Percentiles rank a stretch among this genome's conserved stretches.
Conservation (phyloP, 164 flowering plant genomes). For the Macadamia tetraphylla region DNA sequence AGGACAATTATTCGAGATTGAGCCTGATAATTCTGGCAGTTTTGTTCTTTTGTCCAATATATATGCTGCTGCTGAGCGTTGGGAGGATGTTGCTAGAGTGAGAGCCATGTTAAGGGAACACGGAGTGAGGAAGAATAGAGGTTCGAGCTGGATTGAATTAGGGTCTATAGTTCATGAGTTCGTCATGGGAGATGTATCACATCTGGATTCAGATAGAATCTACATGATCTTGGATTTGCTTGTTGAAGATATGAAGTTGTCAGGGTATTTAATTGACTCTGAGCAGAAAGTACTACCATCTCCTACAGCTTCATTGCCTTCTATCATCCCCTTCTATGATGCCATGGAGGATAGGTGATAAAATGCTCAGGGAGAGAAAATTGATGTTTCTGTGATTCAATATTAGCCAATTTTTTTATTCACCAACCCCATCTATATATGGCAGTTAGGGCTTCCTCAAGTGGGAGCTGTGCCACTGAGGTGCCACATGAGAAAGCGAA, state of each 20-base stretch:
- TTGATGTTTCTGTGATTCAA: not conserved
- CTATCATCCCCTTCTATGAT: not conserved
- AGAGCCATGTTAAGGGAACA: slow-evolving; percentile 32
- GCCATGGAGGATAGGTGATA: slow-evolving; percentile 10
- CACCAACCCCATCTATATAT: not conserved
- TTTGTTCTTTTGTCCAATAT: slow-evolving; percentile 32
- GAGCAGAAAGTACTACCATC: slow-evolving; percentile 8
- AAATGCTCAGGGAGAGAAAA: not conserved
- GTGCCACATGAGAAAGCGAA: not conserved
- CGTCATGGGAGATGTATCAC: slow-evolving; percentile 36
- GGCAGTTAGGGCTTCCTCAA: not conserved
- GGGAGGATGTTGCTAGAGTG: slow-evolving; percentile 37
- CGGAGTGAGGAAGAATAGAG: slow-evolving; percentile 31
- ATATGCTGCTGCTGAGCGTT: slow-evolving; percentile 31
- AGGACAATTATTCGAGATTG: slow-evolving; percentile 30
- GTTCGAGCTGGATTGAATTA: slow-evolving; percentile 41
- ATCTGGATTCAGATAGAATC: slow-evolving; percentile 21
- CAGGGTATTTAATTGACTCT: slow-evolving; percentile 8
- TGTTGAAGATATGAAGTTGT: slow-evolving; percentile 25
- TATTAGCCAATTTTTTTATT: not conserved
- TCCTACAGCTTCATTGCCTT: not conserved
- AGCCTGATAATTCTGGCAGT: slow-evolving; percentile 41
- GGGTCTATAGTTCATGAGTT: slow-evolving; percentile 35
- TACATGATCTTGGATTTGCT: slow-evolving; percentile 24
- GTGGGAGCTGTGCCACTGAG: not conserved